Conservation (phyloP, 257 asterid genomes). For the Dorcoceras hygrometricum region DNA sequence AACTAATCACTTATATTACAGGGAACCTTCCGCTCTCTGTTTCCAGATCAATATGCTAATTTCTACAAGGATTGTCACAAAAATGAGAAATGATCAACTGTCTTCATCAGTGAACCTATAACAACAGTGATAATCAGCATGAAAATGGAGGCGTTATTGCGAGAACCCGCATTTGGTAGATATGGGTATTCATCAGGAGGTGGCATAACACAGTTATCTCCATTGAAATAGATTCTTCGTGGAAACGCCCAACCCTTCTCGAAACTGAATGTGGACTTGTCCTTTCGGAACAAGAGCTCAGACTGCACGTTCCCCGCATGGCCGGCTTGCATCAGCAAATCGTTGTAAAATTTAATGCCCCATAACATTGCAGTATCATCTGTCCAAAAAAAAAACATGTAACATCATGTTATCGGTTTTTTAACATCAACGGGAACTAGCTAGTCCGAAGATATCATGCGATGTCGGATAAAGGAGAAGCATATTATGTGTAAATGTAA, state of each 20-base stretch:
- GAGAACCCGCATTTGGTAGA: conserved; percentile 39
- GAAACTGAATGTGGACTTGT: conserved; percentile 52
- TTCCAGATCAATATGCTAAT: neutral
- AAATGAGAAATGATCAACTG: neutral
- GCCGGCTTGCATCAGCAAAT: conserved; percentile 52
- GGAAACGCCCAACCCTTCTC: conserved; percentile 73
- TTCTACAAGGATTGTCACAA: neutral
- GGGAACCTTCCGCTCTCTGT: neutral
- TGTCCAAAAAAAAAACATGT: conserved; percentile 18
- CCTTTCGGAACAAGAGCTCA: conserved; percentile 61
- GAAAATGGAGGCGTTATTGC: conserved; percentile 27
- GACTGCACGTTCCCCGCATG: conserved; percentile 59
- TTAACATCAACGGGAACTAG: neutral
- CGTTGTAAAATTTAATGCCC: conserved; percentile 60
- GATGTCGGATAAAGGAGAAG: no score
- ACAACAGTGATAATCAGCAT: conserved; percentile 31
- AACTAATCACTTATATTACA: neutral
- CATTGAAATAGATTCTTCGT: conserved; percentile 58
- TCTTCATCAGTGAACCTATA: conserved; percentile 21
- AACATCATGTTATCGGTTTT: neutral
- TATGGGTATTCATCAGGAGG: conserved; percentile 57
- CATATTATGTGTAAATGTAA: no score
- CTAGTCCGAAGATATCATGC: no score
- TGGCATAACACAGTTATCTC: conserved; percentile 67
- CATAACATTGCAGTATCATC: conserved; percentile 67